These are phyloP conservation scores for Daldinia loculata DNA, from an alignment of 495 filamentous ascomycete species.

Conservation along the genomic window DNA sequence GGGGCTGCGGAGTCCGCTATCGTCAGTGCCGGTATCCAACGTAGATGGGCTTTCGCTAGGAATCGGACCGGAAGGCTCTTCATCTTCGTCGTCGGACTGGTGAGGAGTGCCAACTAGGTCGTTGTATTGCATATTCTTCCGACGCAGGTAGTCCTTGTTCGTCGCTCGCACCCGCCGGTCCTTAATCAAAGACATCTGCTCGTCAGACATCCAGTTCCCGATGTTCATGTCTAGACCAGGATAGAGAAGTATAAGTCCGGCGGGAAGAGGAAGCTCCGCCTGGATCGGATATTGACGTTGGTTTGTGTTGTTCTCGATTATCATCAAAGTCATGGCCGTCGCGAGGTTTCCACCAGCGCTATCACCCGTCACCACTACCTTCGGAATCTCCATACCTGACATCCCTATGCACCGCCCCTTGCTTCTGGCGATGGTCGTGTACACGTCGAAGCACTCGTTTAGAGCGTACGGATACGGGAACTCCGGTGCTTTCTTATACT, in stretches of 20 bases:
- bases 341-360: conserved; percentile 94
- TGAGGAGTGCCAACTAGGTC: conserved; percentile 69
- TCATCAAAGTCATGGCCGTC: conserved; percentile 83
- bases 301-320: conserved; percentile 74
- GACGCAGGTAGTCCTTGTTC: conserved; percentile 75
- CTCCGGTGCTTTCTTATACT: conserved; percentile 95
- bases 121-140: conserved; percentile 75
- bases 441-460: conserved; percentile 96
- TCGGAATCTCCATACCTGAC: conserved; percentile 73
- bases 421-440: conserved; percentile 78
- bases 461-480: conserved; percentile 94
- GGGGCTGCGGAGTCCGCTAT: conserved; percentile 36
- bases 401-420: conserved; percentile 84
- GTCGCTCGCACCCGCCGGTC: conserved; percentile 79
- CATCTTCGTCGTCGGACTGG: conserved; percentile 69
- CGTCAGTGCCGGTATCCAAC: conserved; percentile 16
- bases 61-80: conserved; percentile 43
- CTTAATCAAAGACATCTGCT: conserved; percentile 93
- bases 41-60: conserved; percentile 27
- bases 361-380: conserved; percentile 85
- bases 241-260: conserved; percentile 86
- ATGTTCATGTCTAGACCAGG: conserved; percentile 94
- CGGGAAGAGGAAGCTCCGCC: conserved; percentile 73
- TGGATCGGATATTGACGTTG: conserved; percentile 66
- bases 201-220: conserved; percentile 98